Percentiles rank a stretch among this genome's conserved stretches.
Evolutionary conservation across 345 rosid species (phyloP).

Genomic region (Theobroma cacao): DNA sequence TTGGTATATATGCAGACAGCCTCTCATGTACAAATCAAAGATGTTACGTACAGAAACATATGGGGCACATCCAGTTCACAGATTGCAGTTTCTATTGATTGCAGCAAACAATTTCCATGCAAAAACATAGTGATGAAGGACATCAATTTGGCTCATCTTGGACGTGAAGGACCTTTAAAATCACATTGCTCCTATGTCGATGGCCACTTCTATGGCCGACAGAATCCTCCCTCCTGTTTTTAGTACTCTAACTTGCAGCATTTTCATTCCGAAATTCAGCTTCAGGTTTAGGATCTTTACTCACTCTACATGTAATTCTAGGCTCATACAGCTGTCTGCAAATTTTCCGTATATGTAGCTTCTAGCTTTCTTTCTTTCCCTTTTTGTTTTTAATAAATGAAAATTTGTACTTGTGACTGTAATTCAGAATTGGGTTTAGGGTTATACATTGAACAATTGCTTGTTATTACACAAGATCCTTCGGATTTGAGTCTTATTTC

Average conservation of each 20-base stretch:
- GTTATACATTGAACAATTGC: too few species aligned
- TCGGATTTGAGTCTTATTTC: too few species aligned
- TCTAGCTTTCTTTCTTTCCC: neutral
- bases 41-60: slow-evolving; percentile 25
- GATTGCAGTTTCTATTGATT: slow-evolving; percentile 19
- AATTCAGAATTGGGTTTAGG: too few species aligned
- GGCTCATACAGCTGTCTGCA: neutral
- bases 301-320: neutral
- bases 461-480: too few species aligned
- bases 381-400: too few species aligned
- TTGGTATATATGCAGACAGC: slow-evolving; percentile 14
- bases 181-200: neutral
- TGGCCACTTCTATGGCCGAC: neutral
- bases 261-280: neutral
- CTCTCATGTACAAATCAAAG: slow-evolving; percentile 29
- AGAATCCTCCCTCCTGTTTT: neutral
- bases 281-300: too few species aligned
- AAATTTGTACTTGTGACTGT: too few species aligned
- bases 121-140: neutral
- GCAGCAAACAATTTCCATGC: slow-evolving; percentile 17
- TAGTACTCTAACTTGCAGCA: slow-evolving; percentile 15
- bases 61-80: slow-evolving; percentile 30
- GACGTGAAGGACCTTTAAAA: neutral
- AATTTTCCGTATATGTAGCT: too few species aligned
- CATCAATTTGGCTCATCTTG: neutral